These are phyloP conservation scores for Kazachstania kunashirensis DNA, from an alignment of 805 yeast genomes.

Conservation along the genomic window DNA sequence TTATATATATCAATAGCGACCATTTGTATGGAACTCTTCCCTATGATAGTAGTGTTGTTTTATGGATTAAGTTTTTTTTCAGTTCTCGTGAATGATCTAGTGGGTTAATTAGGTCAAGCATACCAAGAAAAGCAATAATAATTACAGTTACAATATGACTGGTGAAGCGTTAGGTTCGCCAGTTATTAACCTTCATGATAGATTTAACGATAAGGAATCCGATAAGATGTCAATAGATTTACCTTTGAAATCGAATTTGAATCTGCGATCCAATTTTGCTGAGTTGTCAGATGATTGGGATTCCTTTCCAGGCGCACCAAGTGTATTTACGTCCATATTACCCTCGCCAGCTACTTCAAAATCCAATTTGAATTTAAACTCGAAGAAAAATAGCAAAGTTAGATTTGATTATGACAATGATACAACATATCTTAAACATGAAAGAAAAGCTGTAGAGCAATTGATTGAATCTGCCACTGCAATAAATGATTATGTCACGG, in stretches of 20 bases:
- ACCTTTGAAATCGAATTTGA: conserved; percentile 8
- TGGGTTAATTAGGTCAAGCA: no score
- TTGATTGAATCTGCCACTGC: conserved; percentile 23
- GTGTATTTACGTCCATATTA: not conserved
- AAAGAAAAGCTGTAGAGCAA: conserved; percentile 16
- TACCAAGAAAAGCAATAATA: no score
- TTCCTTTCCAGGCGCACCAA: conserved; percentile 8
- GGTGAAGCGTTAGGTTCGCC: no score
- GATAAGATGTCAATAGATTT: no score
- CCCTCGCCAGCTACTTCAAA: not conserved
- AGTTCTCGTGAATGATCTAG: no score
- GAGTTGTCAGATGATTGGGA: conserved; percentile 10
- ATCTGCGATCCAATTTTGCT: conserved; percentile 5
- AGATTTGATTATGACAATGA: conserved; percentile 4
- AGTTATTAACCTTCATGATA: no score
- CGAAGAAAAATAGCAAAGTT: conserved; percentile 4
- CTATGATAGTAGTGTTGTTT: no score
- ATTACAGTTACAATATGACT: no score
- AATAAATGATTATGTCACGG: conserved; percentile 19
- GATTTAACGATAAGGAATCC: no score
- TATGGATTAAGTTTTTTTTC: no score
- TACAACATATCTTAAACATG: conserved; percentile 3
- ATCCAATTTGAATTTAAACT: not conserved
- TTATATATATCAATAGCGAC: no score
- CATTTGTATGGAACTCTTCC: no score